A percentile compares a stretch with the other conserved stretches of the same genome.
These are phyloP conservation scores for Akanthomyces uredinophilus DNA, from an alignment of 2,329 filamentous ascomycete species.

Conservation along the genomic window DNA sequence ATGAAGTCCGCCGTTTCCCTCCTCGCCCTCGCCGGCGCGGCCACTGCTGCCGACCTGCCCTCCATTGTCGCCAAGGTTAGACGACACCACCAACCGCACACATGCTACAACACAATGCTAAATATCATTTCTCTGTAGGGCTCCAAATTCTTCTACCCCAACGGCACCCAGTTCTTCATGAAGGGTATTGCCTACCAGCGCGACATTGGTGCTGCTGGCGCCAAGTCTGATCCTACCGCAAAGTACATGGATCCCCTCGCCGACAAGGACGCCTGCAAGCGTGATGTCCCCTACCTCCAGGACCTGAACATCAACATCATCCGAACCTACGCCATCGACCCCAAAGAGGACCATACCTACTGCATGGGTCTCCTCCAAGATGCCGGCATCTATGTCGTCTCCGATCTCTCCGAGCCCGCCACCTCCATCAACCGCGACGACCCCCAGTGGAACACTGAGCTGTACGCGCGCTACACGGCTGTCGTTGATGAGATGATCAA, in stretches of 20 bases:
- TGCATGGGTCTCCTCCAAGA: slow-evolving; percentile 82
- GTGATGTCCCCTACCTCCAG: slow-evolving; percentile 77
- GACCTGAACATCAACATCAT: slow-evolving; percentile 85
- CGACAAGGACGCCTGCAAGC: slow-evolving; percentile 64
- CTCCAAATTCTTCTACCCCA: slow-evolving; percentile 85
- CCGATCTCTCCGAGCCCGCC: slow-evolving; percentile 78
- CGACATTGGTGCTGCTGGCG: slow-evolving; percentile 57
- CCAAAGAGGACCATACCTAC: slow-evolving; percentile 66
- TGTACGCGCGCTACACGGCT: slow-evolving; percentile 74
- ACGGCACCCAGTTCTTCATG: slow-evolving; percentile 66
- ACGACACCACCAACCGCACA: not conserved
- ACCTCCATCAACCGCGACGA: slow-evolving; percentile 79
- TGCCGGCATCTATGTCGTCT: slow-evolving; percentile 91
- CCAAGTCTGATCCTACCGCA: slow-evolving; percentile 35
- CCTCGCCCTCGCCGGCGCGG: slow-evolving; percentile 37
- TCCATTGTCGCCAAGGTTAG: slow-evolving; percentile 65
- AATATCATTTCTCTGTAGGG: slow-evolving; percentile 41
- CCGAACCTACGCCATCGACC: slow-evolving; percentile 90
- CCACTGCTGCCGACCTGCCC: slow-evolving; percentile 42
- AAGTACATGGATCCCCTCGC: slow-evolving; percentile 78
- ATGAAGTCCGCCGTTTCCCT: slow-evolving; percentile 23
- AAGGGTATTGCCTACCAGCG: slow-evolving; percentile 95
- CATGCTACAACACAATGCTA: not conserved
- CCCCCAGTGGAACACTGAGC: slow-evolving; percentile 71
- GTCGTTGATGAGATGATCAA: slow-evolving; percentile 77